A percentile compares a stretch with the other conserved stretches of the same genome.
These are phyloP conservation scores for Magnaporthiopsis incrustans DNA, from an alignment of 2,329 filamentous ascomycete genomes.

Conservation along the genomic window DNA sequence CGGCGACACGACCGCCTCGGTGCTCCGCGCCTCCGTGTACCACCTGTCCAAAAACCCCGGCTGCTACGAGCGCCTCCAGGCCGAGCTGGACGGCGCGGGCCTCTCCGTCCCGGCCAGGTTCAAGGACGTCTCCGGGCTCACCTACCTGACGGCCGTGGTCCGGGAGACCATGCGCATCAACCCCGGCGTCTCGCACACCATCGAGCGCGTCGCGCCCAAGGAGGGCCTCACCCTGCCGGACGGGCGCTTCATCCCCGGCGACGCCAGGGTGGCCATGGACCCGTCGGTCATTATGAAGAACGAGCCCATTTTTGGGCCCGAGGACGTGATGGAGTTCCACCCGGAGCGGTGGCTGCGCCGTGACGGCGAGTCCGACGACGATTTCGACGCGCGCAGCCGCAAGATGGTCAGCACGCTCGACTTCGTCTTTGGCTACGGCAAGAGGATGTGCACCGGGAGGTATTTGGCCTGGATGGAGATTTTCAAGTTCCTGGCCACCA, in stretches of 20 bases:
- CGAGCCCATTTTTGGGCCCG: too few relatives aligned
- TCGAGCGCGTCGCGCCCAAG: conserved; percentile 42
- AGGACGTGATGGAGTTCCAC: too few relatives aligned
- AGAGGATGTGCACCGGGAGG: too few relatives aligned
- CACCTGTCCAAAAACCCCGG: conserved; percentile 23
- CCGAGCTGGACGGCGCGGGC: conserved; percentile 24
- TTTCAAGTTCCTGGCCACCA: too few relatives aligned
- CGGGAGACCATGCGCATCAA: conserved; percentile 44
- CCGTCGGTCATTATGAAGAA: too few relatives aligned
- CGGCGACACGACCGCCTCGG: conserved; percentile 25
- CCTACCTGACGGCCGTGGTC: conserved; percentile 42
- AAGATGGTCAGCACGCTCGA: too few relatives aligned
- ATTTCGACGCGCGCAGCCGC: too few relatives aligned
- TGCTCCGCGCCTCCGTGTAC: conserved; percentile 26
- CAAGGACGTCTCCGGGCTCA: conserved; percentile 19
- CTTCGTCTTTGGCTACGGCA: too few relatives aligned
- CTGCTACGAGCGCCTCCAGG: conserved; percentile 17
- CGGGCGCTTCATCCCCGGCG: conserved; percentile 11
- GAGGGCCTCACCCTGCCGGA: conserved; percentile 28
- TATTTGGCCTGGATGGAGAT: too few relatives aligned
- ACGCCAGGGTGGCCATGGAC: too few relatives aligned
- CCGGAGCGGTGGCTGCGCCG: too few relatives aligned
- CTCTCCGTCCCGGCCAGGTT: conserved; percentile 6
- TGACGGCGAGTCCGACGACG: too few relatives aligned
- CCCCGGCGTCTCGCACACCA: conserved; percentile 35